Conservation (phyloP, 2,329 filamentous ascomycete species). For the Claviceps purpurea region DNA sequence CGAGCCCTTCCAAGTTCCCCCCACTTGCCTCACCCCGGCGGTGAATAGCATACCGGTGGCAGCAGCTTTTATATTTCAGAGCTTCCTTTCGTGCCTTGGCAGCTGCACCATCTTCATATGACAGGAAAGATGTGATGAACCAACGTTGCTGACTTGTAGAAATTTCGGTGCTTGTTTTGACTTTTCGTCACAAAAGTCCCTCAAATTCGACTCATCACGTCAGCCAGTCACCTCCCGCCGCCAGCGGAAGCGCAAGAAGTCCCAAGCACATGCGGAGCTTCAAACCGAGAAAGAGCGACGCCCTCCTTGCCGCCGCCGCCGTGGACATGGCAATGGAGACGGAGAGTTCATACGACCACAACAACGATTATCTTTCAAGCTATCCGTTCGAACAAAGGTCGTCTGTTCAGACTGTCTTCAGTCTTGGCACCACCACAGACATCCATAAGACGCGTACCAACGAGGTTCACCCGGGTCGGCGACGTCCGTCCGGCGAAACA, state of each 20-base stretch:
- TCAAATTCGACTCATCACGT: background rate
- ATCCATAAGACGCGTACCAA: background rate
- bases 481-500: background rate
- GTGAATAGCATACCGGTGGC: background rate
- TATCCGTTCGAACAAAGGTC: background rate
- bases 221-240: background rate
- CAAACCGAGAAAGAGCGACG: background rate
- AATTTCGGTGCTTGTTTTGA: background rate
- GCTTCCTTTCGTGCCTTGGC: background rate
- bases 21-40: background rate
- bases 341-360: background rate
- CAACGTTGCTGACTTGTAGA: background rate
- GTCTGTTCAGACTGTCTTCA: background rate
- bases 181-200: background rate
- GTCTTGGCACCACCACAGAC: background rate
- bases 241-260: background rate
- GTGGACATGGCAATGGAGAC: background rate
- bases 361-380: background rate
- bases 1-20: background rate
- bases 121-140: background rate
- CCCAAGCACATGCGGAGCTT: background rate
- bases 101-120: background rate
- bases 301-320: background rate
- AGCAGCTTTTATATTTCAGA: background rate
- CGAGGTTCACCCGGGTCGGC: background rate